A percentile compares a stretch with the other conserved stretches of the same genome.
Conservation (phyloP, 2,329 filamentous ascomycete species). For the Dactylellina parvicollis region DNA sequence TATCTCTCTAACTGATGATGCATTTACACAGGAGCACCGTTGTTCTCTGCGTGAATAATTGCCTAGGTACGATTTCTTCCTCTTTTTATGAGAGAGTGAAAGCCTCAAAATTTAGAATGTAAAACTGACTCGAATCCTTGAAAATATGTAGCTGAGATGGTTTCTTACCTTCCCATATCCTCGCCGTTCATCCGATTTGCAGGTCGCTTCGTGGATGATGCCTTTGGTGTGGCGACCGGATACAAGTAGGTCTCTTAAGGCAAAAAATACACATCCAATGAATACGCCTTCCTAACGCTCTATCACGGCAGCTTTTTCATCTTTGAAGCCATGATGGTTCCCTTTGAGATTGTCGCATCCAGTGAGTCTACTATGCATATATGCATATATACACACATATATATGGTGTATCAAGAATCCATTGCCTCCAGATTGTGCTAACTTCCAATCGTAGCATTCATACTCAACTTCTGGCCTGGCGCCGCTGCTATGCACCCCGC, state of each 20-base stretch:
- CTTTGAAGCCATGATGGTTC: conserved; percentile 74
- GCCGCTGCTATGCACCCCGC: conserved; percentile 66
- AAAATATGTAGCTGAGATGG: conserved; percentile 75
- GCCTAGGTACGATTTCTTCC: conserved; percentile 57
- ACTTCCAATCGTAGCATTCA: conserved; percentile 60
- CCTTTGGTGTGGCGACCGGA: conserved; percentile 76
- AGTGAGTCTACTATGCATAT: conserved; percentile 60
- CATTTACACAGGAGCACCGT: conserved; percentile 67
- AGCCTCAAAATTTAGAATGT: background rate
- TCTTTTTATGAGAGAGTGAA: too few species aligned
- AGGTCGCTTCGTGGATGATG: conserved; percentile 77
- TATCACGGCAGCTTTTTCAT: conserved; percentile 66
- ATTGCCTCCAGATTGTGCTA: background rate
- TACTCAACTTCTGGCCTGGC: conserved; percentile 73
- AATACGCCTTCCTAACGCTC: background rate
- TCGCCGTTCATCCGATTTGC: conserved; percentile 82
- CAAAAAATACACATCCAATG: too few species aligned
- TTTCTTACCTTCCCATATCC: conserved; percentile 78
- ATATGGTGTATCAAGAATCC: too few species aligned
- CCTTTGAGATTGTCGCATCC: conserved; percentile 74
- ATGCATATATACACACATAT: too few species aligned
- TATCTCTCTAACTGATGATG: too few species aligned
- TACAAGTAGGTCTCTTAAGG: conserved; percentile 75
- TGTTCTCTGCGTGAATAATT: conserved; percentile 70
- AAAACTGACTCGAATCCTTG: conserved; percentile 57